phyloP scores from a whole-genome alignment of 169 alveolate species.

The Plasmodium relictum region DNA sequence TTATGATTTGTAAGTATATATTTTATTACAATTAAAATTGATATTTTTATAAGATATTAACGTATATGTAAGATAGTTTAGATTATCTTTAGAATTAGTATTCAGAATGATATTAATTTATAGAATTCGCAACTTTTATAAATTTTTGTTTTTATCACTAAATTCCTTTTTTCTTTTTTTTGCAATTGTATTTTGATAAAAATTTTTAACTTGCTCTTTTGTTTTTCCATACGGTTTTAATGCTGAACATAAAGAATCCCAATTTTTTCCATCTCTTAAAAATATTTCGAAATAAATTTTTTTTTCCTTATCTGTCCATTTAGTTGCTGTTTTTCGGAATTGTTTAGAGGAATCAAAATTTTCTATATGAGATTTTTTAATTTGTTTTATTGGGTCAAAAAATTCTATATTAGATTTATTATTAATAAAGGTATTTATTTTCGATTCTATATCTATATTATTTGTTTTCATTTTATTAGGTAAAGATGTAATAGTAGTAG shows the following conservation, averaged over 20 bases:
- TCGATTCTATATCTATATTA: neutral
- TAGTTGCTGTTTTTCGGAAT: conserved; percentile 66
- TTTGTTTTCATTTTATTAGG: neutral
- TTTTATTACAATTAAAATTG: too few species aligned
- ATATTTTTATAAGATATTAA: too few species aligned
- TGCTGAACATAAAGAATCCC: conserved; percentile 70
- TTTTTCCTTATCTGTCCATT: conserved; percentile 80
- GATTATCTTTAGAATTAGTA: too few species aligned
- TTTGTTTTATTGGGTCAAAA: conserved; percentile 2
- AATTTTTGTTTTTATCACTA: too few species aligned
- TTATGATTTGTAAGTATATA: neutral
- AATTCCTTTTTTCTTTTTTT: conserved; percentile 19
- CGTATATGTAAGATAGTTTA: too few species aligned
- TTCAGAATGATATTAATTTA: too few species aligned
- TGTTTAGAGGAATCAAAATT: conserved; percentile 18
- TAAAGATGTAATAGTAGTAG: neutral
- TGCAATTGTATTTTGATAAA: conserved; percentile 75
- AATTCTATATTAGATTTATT: conserved; percentile 15
- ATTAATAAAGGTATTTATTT: conserved; percentile 2
- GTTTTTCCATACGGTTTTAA: conserved; percentile 79
- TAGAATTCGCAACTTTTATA: too few species aligned
- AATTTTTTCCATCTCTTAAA: conserved; percentile 76
- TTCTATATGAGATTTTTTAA: conserved; percentile 45
- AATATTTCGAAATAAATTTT: conserved; percentile 52
- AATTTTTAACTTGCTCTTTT: conserved; percentile 79